Percentiles rank a stretch among this genome's conserved stretches.
phyloP scores from a whole-genome alignment of 768 basidiomycete species.

The Phylloporus scabripes region DNA sequence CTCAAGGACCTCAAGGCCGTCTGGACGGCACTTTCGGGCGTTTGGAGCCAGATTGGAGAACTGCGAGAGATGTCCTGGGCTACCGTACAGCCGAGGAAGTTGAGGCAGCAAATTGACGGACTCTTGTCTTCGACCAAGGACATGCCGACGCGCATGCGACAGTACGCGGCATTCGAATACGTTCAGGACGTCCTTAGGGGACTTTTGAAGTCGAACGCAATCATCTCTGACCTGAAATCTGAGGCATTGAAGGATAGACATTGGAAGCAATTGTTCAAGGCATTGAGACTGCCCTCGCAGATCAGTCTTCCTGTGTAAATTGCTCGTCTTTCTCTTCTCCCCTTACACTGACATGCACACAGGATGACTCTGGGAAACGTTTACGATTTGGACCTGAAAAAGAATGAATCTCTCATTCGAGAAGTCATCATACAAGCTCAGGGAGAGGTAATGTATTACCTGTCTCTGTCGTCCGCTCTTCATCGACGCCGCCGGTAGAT shows the following conservation, averaged over 20 bases:
- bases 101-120: slow-evolving; percentile 91
- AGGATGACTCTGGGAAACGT: slow-evolving; percentile 96
- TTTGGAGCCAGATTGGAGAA: slow-evolving; percentile 91
- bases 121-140: slow-evolving; percentile 91
- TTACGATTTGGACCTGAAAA: slow-evolving; percentile 94
- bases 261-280: slow-evolving; percentile 97
- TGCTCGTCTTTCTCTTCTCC: slow-evolving; percentile 7
- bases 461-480: not conserved
- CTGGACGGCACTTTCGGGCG: slow-evolving; percentile 96
- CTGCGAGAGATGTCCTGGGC: slow-evolving; percentile 87
- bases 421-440: slow-evolving; percentile 96
- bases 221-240: slow-evolving; percentile 93
- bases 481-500: slow-evolving; percentile 47
- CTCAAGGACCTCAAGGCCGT: slow-evolving; percentile 94
- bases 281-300: slow-evolving; percentile 65
- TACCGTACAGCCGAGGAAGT: slow-evolving; percentile 88
- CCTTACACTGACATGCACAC: slow-evolving; percentile 4
- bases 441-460: slow-evolving; percentile 64
- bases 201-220: slow-evolving; percentile 81
- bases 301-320: slow-evolving; percentile 71
- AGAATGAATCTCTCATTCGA: slow-evolving; percentile 85
- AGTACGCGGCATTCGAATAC: slow-evolving; percentile 98
- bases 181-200: slow-evolving; percentile 87
- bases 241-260: slow-evolving; percentile 97
- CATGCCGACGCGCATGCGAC: slow-evolving; percentile 98